Evolutionary conservation across 495 filamentous ascomycete genomes (phyloP).

Genomic region (Endocarpon pusillum): DNA sequence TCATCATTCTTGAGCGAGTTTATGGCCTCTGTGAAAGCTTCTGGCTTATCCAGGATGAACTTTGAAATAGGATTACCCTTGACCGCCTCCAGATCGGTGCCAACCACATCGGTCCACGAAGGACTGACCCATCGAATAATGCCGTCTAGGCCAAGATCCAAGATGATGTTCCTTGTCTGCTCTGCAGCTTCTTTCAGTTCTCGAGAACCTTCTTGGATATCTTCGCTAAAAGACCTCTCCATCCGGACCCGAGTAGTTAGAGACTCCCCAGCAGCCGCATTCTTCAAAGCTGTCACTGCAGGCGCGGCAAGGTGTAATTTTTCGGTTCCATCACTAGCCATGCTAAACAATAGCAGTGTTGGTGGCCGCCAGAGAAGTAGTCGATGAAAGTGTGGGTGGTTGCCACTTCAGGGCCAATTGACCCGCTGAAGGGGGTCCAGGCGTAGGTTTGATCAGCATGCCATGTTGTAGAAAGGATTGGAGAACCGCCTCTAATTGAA

Average conservation of each 20-base stretch:
- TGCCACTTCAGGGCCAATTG: no score
- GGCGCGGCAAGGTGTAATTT: conserved; percentile 31
- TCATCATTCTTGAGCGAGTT: conserved; percentile 87
- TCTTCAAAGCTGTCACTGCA: conserved; percentile 34
- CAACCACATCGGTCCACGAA: conserved; percentile 90
- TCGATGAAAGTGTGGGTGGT: no score
- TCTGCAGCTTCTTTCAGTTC: conserved; percentile 91
- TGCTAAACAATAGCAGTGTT: conserved; percentile 17
- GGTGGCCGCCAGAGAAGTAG: no score
- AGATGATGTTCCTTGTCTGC: conserved; percentile 86
- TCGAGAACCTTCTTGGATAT: conserved; percentile 66
- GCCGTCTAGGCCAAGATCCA: conserved; percentile 80
- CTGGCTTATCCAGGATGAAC: conserved; percentile 58
- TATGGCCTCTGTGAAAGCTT: conserved; percentile 62
- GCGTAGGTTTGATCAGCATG: no score
- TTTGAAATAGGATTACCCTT: conserved; percentile 65
- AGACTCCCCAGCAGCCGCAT: conserved; percentile 29
- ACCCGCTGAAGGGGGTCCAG: no score
- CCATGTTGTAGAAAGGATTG: no score
- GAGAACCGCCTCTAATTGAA: no score
- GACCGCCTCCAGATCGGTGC: conserved; percentile 54
- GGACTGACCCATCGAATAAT: conserved; percentile 88
- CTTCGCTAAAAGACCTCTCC: conserved; percentile 43
- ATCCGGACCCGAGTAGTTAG: conserved; percentile 30
- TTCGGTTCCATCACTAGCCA: conserved; percentile 27